Base-by-base conservation (phyloP, 2,329 filamentous ascomycete genomes). In the Colletotrichum trifolii region DNA sequence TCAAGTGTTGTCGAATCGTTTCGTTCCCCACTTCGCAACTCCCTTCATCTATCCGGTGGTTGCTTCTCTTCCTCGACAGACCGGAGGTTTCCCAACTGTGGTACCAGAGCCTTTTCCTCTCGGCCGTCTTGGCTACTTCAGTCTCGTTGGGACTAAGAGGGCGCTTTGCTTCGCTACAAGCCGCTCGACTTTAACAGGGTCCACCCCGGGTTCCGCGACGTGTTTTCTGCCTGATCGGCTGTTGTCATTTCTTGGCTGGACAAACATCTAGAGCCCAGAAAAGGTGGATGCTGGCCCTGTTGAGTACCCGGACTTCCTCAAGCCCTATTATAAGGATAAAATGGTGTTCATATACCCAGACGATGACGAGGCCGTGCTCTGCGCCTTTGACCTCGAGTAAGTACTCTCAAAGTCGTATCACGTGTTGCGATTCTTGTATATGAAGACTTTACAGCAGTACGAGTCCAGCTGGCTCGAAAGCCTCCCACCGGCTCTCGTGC, bases 281-380 rank as follows among this genome's bases (percentile, higher is more conserved):
- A 78, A 75, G 66, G 71, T 80, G 2, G 60, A 55, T 0, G 71
- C 74, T 25, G 68, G 71, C 25, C 62, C 76, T 0, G 77, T 78
- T 9, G 76, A 78, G 6, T 87, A 76, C 53, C 67, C 73, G 0
- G 81, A 85, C 60, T 80, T 78, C 57, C 71, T 83, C 2, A 75
- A 78, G 10, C 83, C 84, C 0, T 78, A 82, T 61, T 85, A 80
- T 73, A 86, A 87, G 73, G 73, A 82, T 62, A 86, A 83, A 71
- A 73, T 87, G 8, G 81, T 82, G 2, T 71, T 87, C 11, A 85
- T 83, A 0, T 87, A 87, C 60, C 85, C 85, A 9, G 85, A 87
- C 64, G 85, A 87, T 45, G 85, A 87, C 36, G 85, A 87, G 57
- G 85, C 85, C 0, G 79, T 87, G 2, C 73, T 85, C 0, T 86